phyloP scores from a whole-genome alignment of 768 basidiomycete species.

The Calocybe gangraenosa region DNA sequence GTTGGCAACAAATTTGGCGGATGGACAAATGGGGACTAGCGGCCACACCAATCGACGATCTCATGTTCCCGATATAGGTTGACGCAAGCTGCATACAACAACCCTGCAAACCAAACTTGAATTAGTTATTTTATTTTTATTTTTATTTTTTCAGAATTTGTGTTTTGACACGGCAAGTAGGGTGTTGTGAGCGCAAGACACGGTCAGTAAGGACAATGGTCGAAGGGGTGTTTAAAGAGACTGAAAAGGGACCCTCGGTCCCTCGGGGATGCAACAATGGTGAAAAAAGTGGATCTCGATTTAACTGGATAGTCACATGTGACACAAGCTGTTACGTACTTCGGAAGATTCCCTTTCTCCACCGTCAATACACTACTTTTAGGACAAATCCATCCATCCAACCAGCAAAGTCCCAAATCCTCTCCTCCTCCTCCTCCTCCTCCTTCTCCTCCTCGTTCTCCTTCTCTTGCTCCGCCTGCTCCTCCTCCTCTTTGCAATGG shows the following conservation, averaged over 20 bases:
- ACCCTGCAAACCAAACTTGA: slow-evolving; percentile 11
- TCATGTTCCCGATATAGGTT: slow-evolving; percentile 20
- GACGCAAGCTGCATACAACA: slow-evolving; percentile 15
- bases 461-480: no score
- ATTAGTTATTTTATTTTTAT: no score
- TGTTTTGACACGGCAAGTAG: background rate
- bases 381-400: slow-evolving; percentile 17
- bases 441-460: no score
- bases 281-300: slow-evolving; percentile 15
- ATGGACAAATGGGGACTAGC: slow-evolving; percentile 19
- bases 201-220: background rate
- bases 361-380: slow-evolving; percentile 31
- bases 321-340: slow-evolving; percentile 33
- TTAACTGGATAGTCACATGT: slow-evolving; percentile 18
- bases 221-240: background rate
- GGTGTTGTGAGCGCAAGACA: background rate
- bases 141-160: no score
- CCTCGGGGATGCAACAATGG: slow-evolving; percentile 28
- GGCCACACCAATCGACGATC: slow-evolving; percentile 23
- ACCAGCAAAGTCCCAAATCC: slow-evolving; percentile 15
- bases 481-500: slow-evolving; percentile 40
- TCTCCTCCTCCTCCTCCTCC: slow-evolving; percentile 21
- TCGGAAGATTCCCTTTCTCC: slow-evolving; percentile 43
- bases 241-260: slow-evolving; percentile 27
- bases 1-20: slow-evolving; percentile 24